Base-by-base conservation (phyloP, 805 yeast genomes). In the Dipodascopsis uninucleata region DNA sequence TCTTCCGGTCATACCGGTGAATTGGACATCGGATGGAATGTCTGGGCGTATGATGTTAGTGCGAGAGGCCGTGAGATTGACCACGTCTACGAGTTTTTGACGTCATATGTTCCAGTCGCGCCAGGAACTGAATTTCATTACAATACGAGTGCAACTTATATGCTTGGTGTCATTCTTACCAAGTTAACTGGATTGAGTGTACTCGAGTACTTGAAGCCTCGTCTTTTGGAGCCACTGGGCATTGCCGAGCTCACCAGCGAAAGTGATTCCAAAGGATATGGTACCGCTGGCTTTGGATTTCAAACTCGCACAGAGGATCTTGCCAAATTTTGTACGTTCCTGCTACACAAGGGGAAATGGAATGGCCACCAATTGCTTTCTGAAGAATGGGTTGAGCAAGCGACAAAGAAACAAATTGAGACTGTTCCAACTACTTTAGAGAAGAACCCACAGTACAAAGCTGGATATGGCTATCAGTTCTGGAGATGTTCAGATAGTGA, bases 61-160 rank as follows among this genome's bases (percentile, higher is more conserved):
- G 29, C 12, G 29, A 26, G 29, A 3, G 40, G 40, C 17, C 10
- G 29, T 7, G 33, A 20, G 5, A 25, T 16, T 24, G 53, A 49
- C 41, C 45, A 38, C 31, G 34, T 46, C 17, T 3, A 31, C 10
- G 8, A 18, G 2, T 45, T 49, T 21, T 36, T 49, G 28, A 49
- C 51, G n/a, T 45, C 51, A 2, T 46, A 45, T 33, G 35, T 45
- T 23, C 25, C 36, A 16, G 22, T 14, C 7, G 35, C 28, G 6
- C 53, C 53, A 8, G 53, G 53, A 3, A 24, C 51, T 5, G n/a
- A 39, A 20, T 49, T 46, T 31, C 28, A 3, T 16, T 49, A 49
- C 28, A 40, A 41, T 34, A 34, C 47, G 12, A 31, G 41, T 5
- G 50, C 31, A 9, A n/a, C 51, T 14, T 49, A 26, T 45, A 49